Evolutionary conservation across 345 rosid genomes (phyloP).

Genomic region (Erysimum cheiranthoides): DNA sequence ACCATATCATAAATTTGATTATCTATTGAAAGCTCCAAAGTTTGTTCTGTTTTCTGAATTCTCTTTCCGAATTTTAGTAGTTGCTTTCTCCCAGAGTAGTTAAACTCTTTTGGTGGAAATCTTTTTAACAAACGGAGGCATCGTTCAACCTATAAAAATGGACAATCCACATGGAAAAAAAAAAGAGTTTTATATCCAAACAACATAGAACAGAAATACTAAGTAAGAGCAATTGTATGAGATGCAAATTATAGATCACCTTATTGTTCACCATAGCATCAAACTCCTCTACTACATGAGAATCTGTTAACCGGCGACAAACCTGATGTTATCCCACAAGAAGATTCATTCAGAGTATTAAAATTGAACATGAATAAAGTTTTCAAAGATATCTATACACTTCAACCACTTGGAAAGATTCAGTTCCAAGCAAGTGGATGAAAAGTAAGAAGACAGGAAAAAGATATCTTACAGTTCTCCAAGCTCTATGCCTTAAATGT

Average conservation of each 20-base stretch:
- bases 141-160: slow-evolving; percentile 62
- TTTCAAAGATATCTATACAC: slow-evolving; percentile 2
- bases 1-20: slow-evolving; percentile 89
- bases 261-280: slow-evolving; percentile 77
- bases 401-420: slow-evolving; percentile 10
- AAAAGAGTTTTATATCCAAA: slow-evolving; percentile 8
- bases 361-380: background rate
- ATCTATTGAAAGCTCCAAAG: slow-evolving; percentile 80
- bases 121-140: slow-evolving; percentile 67
- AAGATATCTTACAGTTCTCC: slow-evolving; percentile 74
- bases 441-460: slow-evolving; percentile 17
- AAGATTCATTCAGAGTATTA: background rate
- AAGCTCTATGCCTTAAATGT: slow-evolving; percentile 66
- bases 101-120: slow-evolving; percentile 53
- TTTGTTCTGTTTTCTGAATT: slow-evolving; percentile 63
- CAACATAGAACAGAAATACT: slow-evolving; percentile 7
- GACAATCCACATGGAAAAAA: slow-evolving; percentile 11
- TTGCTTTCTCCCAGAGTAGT: slow-evolving; percentile 51
- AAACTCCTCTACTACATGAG: slow-evolving; percentile 72
- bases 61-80: slow-evolving; percentile 73
- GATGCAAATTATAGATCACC: slow-evolving; percentile 49
- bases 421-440: slow-evolving; percentile 3
- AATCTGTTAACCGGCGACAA: slow-evolving; percentile 77
- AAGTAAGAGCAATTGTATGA: slow-evolving; percentile 3
- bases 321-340: slow-evolving; percentile 54